These are phyloP conservation scores for Candida neerlandica DNA, from an alignment of 1,139 yeast species.

Conservation along the genomic window DNA sequence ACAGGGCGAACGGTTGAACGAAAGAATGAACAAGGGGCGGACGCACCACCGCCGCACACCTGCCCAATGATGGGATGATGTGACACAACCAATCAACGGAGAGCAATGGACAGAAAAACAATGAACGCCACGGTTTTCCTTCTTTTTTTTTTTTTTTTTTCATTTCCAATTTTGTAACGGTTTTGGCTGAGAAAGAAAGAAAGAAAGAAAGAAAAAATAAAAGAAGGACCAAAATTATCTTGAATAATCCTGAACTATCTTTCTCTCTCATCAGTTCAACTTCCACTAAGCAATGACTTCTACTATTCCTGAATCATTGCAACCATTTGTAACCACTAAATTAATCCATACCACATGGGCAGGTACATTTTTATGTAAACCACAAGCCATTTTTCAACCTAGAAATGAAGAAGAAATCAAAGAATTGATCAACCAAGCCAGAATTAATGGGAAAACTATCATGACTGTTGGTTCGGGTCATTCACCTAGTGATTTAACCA, in stretches of 20 bases:
- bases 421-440: slow-evolving; percentile 67
- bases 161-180: too few species aligned
- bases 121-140: too few species aligned
- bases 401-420: slow-evolving; percentile 61
- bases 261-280: too few species aligned
- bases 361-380: slow-evolving; percentile 76
- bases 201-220: neutral
- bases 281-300: slow-evolving; percentile 17
- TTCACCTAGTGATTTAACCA: slow-evolving; percentile 89
- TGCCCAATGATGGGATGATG: too few species aligned
- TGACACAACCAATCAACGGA: too few species aligned
- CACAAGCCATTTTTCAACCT: slow-evolving; percentile 82
- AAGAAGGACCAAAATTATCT: neutral
- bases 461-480: slow-evolving; percentile 94
- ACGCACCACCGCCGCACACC: too few species aligned
- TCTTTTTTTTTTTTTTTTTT: too few species aligned
- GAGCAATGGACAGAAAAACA: too few species aligned
- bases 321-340: slow-evolving; percentile 39
- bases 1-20: too few species aligned
- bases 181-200: neutral
- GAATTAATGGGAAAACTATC: slow-evolving; percentile 59
- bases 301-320: slow-evolving; percentile 32
- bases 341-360: slow-evolving; percentile 83
- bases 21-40: too few species aligned
- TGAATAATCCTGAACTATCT: neutral